phyloP scores from a whole-genome alignment of 2,329 filamentous ascomycete species.

The Exophiala lecanii-corni region DNA sequence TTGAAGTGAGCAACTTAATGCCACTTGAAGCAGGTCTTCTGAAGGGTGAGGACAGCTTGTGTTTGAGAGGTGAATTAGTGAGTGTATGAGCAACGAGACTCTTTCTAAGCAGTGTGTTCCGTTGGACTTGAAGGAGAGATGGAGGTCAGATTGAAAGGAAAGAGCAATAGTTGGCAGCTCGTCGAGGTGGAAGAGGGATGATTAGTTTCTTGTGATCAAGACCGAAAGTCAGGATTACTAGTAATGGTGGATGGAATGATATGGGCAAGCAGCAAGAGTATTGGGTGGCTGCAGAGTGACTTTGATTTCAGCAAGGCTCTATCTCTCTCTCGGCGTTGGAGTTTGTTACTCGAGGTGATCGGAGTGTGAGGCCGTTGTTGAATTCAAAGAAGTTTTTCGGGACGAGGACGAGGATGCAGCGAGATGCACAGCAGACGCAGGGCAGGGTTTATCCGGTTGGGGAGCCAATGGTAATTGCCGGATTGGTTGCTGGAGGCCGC shows the following conservation, averaged over 20 bases:
- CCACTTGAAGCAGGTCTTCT: constrained; percentile 18
- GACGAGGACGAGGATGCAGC: neutral
- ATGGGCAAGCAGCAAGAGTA: neutral
- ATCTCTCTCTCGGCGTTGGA: constrained; percentile 1
- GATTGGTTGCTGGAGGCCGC: neutral
- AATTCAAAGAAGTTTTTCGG: constrained; percentile 4
- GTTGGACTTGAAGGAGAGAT: constrained; percentile 1
- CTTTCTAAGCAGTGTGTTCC: too few relatives aligned
- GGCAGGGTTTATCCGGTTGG: neutral
- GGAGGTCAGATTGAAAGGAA: neutral
- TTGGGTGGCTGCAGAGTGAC: too few relatives aligned
- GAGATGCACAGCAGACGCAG: too few relatives aligned
- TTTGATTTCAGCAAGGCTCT: too few relatives aligned
- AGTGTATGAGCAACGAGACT: neutral
- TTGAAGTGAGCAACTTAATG: constrained; percentile 29
- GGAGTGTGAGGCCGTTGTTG: neutral
- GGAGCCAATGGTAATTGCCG: neutral
- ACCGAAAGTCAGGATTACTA: neutral
- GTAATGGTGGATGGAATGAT: neutral
- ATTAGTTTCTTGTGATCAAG: neutral
- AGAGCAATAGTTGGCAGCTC: neutral
- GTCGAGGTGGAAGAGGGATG: neutral
- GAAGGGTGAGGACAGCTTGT: too few relatives aligned
- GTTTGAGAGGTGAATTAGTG: too few relatives aligned
- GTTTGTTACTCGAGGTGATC: neutral